These are phyloP conservation scores for Colletotrichum sp. DNA, from an alignment of 2,329 filamentous ascomycete genomes.

Conservation along the genomic window DNA sequence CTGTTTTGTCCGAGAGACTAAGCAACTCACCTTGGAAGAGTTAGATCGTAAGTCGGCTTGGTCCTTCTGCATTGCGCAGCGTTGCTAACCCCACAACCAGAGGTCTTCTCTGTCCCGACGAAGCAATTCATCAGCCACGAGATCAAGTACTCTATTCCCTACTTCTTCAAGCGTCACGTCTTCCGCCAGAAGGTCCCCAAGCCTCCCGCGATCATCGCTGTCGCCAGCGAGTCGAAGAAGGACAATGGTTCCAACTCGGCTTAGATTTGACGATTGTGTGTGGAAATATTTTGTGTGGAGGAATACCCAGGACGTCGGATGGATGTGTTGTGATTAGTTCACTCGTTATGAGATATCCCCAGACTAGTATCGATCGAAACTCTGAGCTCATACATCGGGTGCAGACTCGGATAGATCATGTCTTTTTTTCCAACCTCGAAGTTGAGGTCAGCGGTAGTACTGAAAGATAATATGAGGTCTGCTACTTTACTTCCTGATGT, in stretches of 20 bases:
- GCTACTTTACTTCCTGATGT: not conserved
- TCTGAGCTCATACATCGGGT: not conserved
- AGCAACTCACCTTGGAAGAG: conserved; percentile 28
- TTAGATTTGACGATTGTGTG: not conserved
- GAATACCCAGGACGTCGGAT: not conserved
- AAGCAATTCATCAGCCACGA: conserved; percentile 35
- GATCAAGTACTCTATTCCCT: conserved; percentile 33
- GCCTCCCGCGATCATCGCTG: not conserved
- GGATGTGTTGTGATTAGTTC: not conserved
- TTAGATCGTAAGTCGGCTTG: conserved; percentile 4
- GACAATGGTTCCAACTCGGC: not conserved
- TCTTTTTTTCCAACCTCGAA: not conserved
- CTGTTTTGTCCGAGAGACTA: conserved; percentile 62
- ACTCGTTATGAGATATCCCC: not conserved
- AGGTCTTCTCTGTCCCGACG: conserved; percentile 39
- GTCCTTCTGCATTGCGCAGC: not conserved
- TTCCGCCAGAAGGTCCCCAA: conserved; percentile 22
- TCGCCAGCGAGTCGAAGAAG: not conserved
- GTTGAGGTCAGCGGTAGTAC: not conserved
- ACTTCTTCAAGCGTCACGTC: conserved; percentile 33
- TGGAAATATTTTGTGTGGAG: not conserved
- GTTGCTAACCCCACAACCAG: not conserved
- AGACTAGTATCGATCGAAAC: not conserved
- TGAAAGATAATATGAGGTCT: not conserved
- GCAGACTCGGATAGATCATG: not conserved